Evolutionary conservation across 352 stramenopile species (phyloP).

Genomic region (Globisporangium nagaii): DNA sequence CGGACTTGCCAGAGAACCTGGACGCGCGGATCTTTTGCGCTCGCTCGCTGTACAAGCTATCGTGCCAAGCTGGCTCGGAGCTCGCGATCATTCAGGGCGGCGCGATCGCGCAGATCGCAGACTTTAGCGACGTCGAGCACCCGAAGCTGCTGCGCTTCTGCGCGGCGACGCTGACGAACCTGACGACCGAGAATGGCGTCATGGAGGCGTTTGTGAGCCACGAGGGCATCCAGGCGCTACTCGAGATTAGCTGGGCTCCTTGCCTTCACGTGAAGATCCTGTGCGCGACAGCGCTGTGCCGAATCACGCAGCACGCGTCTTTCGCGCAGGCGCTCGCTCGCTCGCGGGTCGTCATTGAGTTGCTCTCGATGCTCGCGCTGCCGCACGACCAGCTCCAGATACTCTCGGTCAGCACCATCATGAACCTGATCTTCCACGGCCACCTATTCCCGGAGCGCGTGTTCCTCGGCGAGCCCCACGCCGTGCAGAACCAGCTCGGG

Average conservation of each 20-base stretch:
- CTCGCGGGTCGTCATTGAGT: slow-evolving; percentile 44
- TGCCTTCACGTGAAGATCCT: slow-evolving; percentile 64
- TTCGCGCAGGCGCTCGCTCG: slow-evolving; percentile 37
- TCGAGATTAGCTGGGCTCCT: slow-evolving; percentile 67
- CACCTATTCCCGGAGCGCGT: slow-evolving; percentile 64
- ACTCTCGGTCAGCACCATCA: slow-evolving; percentile 52
- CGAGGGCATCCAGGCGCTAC: slow-evolving; percentile 50
- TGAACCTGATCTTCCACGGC: slow-evolving; percentile 68
- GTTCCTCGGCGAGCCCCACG: slow-evolving; percentile 66
- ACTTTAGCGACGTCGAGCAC: slow-evolving; percentile 68
- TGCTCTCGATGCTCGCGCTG: slow-evolving; percentile 63
- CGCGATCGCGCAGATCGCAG: slow-evolving; percentile 60
- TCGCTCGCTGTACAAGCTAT: slow-evolving; percentile 76
- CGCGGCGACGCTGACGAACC: slow-evolving; percentile 55
- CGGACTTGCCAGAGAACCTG: slow-evolving; percentile 30
- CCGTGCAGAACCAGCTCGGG: slow-evolving; percentile 58
- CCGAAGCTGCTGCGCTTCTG: slow-evolving; percentile 47
- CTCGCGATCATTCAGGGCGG: slow-evolving; percentile 54
- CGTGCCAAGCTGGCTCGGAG: slow-evolving; percentile 49
- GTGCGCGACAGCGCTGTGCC: slow-evolving; percentile 58
- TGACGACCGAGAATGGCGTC: slow-evolving; percentile 33
- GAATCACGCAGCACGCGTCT: slow-evolving; percentile 31
- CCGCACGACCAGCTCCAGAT: slow-evolving; percentile 49
- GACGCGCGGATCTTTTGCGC: slow-evolving; percentile 59
- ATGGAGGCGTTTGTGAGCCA: slow-evolving; percentile 48